Percentiles rank a stretch among this genome's conserved stretches.
These are phyloP conservation scores for Cronartium quercuum DNA, from an alignment of 1,284 basidiomycete species.

Conservation along the genomic window DNA sequence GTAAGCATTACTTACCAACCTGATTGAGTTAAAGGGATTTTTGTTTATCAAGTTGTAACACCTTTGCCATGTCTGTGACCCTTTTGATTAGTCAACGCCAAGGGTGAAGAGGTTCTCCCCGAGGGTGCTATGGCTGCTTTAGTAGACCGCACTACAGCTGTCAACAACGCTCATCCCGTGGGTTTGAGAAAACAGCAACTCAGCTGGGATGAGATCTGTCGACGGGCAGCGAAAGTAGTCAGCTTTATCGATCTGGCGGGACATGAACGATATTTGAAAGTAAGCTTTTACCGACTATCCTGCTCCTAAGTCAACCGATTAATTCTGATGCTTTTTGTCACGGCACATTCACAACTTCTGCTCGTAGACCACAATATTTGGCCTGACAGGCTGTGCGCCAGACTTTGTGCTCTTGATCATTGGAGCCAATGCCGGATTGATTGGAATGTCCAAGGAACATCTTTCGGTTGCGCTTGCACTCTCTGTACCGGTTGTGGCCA, in stretches of 20 bases:
- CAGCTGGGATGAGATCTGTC: conserved; percentile 93
- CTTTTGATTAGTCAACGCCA: conserved; percentile 42
- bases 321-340: too few species aligned
- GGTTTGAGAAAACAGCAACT: conserved; percentile 62
- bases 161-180: conserved; percentile 42
- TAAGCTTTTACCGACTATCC: background rate
- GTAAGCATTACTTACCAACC: background rate
- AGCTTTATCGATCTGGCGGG: conserved; percentile 85
- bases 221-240: conserved; percentile 82
- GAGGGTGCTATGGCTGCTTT: background rate
- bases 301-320: background rate
- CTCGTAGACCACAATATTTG: conserved; percentile 82
- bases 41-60: conserved; percentile 19
- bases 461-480: conserved; percentile 88
- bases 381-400: conserved; percentile 84
- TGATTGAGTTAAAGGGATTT: background rate
- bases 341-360: conserved; percentile 46
- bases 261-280: conserved; percentile 71
- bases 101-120: conserved; percentile 67
- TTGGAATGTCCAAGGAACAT: conserved; percentile 94
- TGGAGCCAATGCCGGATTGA: conserved; percentile 85
- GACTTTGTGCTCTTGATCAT: conserved; percentile 95
- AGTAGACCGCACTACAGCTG: conserved; percentile 1
- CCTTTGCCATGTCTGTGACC: background rate
- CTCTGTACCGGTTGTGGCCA: conserved; percentile 73